These are phyloP conservation scores for Canariomyces notabilis DNA, from an alignment of 2,329 filamentous ascomycete species.

Conservation along the genomic window DNA sequence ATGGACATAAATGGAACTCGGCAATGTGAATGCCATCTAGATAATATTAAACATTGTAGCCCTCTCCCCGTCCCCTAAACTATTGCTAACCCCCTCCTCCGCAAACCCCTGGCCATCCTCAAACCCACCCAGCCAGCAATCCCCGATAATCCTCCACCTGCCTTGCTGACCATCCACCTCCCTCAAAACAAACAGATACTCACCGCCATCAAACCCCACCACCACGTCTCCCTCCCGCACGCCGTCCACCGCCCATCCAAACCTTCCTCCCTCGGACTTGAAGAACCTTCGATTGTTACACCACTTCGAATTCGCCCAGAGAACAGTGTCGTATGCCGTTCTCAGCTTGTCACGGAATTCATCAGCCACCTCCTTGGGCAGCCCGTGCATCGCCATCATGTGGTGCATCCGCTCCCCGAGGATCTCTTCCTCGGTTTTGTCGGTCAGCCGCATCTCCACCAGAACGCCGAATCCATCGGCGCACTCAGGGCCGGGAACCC, in stretches of 20 bases:
- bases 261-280: background rate
- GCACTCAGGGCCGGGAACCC: background rate
- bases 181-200: constrained; percentile 3
- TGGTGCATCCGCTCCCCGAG: background rate
- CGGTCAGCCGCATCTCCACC: background rate
- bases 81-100: background rate
- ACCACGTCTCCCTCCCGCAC: background rate
- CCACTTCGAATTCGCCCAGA: background rate
- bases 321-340: background rate
- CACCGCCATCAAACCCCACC: background rate
- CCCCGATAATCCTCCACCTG: background rate
- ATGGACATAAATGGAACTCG: too few species aligned
- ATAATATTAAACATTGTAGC: too few species aligned
- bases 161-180: background rate
- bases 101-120: background rate
- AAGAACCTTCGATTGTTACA: constrained; percentile 4
- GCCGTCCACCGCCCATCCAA: background rate
- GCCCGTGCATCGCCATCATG: background rate
- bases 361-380: background rate
- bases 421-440: background rate
- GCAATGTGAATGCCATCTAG: too few species aligned
- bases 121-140: background rate
- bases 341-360: background rate
- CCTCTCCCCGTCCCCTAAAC: too few species aligned
- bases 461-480: background rate